Base-by-base conservation (phyloP, 805 yeast species). In the Lipomyces sp. region DNA sequence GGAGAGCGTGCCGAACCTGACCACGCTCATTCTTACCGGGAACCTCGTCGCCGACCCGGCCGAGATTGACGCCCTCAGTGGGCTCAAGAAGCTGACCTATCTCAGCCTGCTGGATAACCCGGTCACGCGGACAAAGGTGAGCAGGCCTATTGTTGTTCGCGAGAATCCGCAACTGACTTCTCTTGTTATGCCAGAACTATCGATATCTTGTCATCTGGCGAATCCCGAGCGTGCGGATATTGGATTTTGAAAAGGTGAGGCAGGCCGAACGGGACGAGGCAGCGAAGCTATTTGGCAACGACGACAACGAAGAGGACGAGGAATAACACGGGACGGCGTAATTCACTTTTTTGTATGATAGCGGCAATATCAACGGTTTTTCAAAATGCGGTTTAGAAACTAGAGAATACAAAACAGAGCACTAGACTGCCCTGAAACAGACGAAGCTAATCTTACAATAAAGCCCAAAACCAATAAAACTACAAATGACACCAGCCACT, bases 211-310 rank as follows among this genome's bases (percentile, higher is more conserved):
- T 82, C 1, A 71, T 87, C 2, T 78, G 84, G 79, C 57, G 79
- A 4, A 54, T 84, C 2, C 96, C 96, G 0, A 63, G 70, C 1
- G 64, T 91, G 45, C 71, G 74, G 44, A 74, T 84, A 0, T 64
- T 91, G 35, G 96, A 91, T 66, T 86, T 81, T 58, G 72, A 74
- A 41, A 79, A 78, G 59, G 78, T 91, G 1, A 81, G 74, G 52
- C 69, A 73, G 2, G 49, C 47, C 1, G 95, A 89, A 60, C 68
- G 85, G 45, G 49, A 59, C 8, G 61, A 61, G 6, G 80, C 84
- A 0, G 43, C 36, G 1, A 70, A 72, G 51, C 59, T 75, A n/a
- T 79, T 77, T 63, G 78, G 78, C 0, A 46, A 55, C 42, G 2
- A 21, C 23, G 43, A 43, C 19, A 60, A 55, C 14, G 49, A 50